Evolutionary conservation across 495 filamentous ascomycete species (phyloP).

Genomic region (Aspergillus coremiiformis): DNA sequence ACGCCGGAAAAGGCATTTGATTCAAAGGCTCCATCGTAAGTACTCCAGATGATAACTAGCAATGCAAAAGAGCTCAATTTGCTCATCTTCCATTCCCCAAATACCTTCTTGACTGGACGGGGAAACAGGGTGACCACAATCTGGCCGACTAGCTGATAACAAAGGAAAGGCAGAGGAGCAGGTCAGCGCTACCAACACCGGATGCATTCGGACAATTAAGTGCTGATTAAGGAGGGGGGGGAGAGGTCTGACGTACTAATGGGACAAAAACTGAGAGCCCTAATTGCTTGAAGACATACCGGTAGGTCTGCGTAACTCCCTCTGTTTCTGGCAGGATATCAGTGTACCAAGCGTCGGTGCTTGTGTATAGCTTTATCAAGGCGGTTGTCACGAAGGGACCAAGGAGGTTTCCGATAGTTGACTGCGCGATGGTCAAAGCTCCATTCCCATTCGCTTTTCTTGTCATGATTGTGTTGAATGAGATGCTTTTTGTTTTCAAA

Average conservation of each 20-base stretch:
- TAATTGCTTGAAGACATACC: constrained; percentile 31
- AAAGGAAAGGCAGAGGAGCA: background rate
- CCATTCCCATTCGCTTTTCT: constrained; percentile 34
- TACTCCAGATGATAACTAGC: constrained; percentile 33
- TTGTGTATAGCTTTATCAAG: constrained; percentile 32
- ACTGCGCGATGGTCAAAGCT: constrained; percentile 34
- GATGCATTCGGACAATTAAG: too few species aligned
- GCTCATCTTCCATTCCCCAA: background rate
- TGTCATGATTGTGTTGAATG: constrained; percentile 34
- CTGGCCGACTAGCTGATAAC: background rate
- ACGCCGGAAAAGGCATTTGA: constrained; percentile 26
- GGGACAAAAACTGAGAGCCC: constrained; percentile 38
- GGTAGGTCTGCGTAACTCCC: constrained; percentile 26
- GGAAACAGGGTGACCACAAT: background rate
- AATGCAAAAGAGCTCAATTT: constrained; percentile 5
- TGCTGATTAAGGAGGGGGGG: too few species aligned
- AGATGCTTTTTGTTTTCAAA: background rate
- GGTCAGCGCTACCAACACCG: too few species aligned
- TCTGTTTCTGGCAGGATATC: constrained; percentile 20
- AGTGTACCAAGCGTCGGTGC: constrained; percentile 32
- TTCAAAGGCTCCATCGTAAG: constrained; percentile 37
- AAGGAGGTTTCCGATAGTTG: constrained; percentile 35
- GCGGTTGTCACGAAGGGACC: constrained; percentile 35
- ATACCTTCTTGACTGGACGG: background rate
- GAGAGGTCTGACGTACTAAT: constrained; percentile 10